Base-by-base conservation (phyloP, 306 rosid genomes). In the Castanea crenata region DNA sequence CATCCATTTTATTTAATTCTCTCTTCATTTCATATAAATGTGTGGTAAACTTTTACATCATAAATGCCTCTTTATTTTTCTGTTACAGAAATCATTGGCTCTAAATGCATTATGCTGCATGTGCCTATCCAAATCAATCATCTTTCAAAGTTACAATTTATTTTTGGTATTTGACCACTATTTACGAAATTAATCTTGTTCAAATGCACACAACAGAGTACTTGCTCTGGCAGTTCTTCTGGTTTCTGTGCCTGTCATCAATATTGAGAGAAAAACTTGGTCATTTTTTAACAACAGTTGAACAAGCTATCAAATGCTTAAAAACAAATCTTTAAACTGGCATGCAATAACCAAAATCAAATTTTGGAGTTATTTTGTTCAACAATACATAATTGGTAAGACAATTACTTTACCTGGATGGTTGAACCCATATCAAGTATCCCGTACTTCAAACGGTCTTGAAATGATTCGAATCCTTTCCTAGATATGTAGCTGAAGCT, bases 401-500 rank as follows among this genome's bases (percentile, higher is more conserved):
- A 80, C 3, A 11, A 61, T 38, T 58, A 31, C 54, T 35, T 1
- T 88, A 94, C 99, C 95, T 94, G 98, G 76, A 92, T 92, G 59
- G 99, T 94, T 76, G 92, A 86, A 23, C 99, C 99, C 79, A 94
- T 72, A 88, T 92, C 89, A 71, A 94, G 84, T 59, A 90, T 85
- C 75, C 90, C 98, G 54, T 88, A 31, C 81, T 85, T 87, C 79
- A 85, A 84, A 41, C 93, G 93, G 73, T 90, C 98, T 62, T 90
- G 82, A 69, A 94, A 88, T 18, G 97, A 81, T 85, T 94, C 99
- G 1, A 94, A 94, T 59, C 99, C 99, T 84, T 87, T 92, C 89
- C 99, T 88, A 6, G 99, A 92, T 73, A 94, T 88, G 81, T 91
- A 94, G 90, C 98, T 87, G 85, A 94, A 94, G 9, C 97, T 88